These are phyloP conservation scores for Suillus sp. DNA, from an alignment of 768 basidiomycete species.

Conservation along the genomic window DNA sequence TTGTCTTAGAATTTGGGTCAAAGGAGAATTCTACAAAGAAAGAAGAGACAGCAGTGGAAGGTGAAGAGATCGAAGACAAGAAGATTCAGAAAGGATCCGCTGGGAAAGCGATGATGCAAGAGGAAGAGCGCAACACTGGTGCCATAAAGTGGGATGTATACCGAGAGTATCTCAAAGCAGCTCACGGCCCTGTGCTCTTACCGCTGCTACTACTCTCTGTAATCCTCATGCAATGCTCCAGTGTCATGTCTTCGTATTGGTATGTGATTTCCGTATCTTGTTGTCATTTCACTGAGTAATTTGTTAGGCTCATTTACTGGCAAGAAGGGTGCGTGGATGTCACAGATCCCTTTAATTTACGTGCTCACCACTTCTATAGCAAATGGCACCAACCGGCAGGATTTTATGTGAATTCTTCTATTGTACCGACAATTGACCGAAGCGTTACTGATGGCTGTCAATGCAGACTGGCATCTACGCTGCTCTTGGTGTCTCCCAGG, in stretches of 20 bases:
- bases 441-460: neutral
- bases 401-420: conserved; percentile 61
- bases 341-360: neutral
- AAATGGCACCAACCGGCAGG: conserved; percentile 60
- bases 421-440: conserved; percentile 33
- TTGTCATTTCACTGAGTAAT: neutral
- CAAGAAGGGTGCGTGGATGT: conserved; percentile 37
- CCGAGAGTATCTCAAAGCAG: conserved; percentile 64
- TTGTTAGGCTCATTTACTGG: conserved; percentile 76
- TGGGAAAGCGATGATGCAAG: conserved; percentile 72
- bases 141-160: conserved; percentile 42
- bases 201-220: conserved; percentile 66
- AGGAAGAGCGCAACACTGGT: conserved; percentile 81
- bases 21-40: conserved; percentile 49
- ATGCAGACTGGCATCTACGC: conserved; percentile 82
- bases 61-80: conserved; percentile 33
- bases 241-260: conserved; percentile 78
- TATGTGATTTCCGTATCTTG: conserved; percentile 29
- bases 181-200: conserved; percentile 62
- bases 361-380: conserved; percentile 25
- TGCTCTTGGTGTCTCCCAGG: conserved; percentile 68
- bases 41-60: conserved; percentile 44
- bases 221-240: conserved; percentile 66
- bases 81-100: conserved; percentile 37
- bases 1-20: conserved; percentile 78